Conservation (phyloP, 805 yeast genomes). For the Metschnikowia dekortorum region DNA sequence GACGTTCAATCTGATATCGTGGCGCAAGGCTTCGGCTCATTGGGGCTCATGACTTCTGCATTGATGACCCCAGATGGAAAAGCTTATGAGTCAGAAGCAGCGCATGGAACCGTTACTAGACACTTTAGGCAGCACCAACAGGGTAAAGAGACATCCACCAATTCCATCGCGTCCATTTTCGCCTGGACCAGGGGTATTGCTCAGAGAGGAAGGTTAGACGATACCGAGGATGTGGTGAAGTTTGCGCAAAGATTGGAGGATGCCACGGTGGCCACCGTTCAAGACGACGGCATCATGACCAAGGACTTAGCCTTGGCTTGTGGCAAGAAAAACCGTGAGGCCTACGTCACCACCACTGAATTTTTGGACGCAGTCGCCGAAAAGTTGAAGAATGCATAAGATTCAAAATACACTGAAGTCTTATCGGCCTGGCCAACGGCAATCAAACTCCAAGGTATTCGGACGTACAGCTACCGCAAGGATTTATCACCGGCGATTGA, state of each 20-base stretch:
- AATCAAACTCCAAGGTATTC: neutral
- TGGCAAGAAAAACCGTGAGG: constrained; percentile 77
- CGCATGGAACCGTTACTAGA: constrained; percentile 98
- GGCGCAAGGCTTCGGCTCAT: constrained; percentile 96
- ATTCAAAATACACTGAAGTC: neutral
- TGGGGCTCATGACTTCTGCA: constrained; percentile 97
- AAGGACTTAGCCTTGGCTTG: constrained; percentile 90
- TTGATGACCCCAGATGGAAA: constrained; percentile 94
- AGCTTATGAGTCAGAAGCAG: constrained; percentile 94
- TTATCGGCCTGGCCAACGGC: neutral
- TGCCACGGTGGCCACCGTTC: constrained; percentile 85
- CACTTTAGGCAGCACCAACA: constrained; percentile 94
- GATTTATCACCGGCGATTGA: neutral
- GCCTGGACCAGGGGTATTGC: constrained; percentile 95
- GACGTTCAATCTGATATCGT: constrained; percentile 96
- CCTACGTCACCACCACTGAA: constrained; percentile 89
- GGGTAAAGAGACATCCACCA: constrained; percentile 96
- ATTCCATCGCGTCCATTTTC: constrained; percentile 93
- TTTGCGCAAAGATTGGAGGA: constrained; percentile 77
- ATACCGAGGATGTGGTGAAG: constrained; percentile 75
- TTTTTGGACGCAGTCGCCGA: constrained; percentile 77
- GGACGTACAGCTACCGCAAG: neutral
- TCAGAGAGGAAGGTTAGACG: constrained; percentile 88
- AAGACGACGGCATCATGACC: constrained; percentile 84
- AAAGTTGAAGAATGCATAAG: constrained; percentile 41